Percentiles rank a stretch among this genome's conserved stretches.
phyloP scores from a whole-genome alignment of 345 rosid species.

The Schrenkiella parvula region DNA sequence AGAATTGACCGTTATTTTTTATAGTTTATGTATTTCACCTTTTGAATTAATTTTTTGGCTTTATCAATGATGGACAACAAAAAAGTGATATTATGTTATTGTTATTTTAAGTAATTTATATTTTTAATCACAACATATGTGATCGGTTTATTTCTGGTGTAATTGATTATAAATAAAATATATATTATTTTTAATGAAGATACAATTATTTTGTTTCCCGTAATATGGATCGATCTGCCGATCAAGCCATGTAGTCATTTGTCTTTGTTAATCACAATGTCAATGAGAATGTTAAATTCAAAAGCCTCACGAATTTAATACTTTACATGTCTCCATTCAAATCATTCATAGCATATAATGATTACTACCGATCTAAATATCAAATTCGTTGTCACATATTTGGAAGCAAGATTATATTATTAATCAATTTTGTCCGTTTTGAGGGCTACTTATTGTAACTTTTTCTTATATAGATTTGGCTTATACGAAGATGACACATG shows the following conservation, averaged over 20 bases:
- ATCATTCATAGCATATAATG: too few species aligned
- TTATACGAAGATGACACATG: neutral
- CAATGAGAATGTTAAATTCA: neutral
- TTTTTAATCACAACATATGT: too few species aligned
- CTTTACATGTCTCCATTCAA: too few species aligned
- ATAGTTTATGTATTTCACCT: too few species aligned
- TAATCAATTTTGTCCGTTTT: neutral
- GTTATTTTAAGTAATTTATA: too few species aligned
- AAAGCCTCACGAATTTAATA: neutral
- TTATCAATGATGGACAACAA: too few species aligned
- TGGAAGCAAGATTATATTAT: constrained; percentile 13
- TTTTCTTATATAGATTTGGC: neutral
- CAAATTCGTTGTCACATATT: constrained; percentile 18
- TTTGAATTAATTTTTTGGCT: too few species aligned
- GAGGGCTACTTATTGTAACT: neutral
- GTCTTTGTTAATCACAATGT: neutral
- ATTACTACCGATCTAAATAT: neutral
- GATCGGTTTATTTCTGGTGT: too few species aligned
- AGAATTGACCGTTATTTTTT: too few species aligned
- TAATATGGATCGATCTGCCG: neutral
- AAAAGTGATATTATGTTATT: too few species aligned
- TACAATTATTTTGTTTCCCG: neutral
- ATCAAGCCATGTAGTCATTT: neutral
- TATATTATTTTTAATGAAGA: neutral
- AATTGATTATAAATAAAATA: too few species aligned